These are phyloP conservation scores for Raffaelea ambrosiae DNA, from an alignment of 2,329 filamentous ascomycete genomes.

Conservation along the genomic window DNA sequence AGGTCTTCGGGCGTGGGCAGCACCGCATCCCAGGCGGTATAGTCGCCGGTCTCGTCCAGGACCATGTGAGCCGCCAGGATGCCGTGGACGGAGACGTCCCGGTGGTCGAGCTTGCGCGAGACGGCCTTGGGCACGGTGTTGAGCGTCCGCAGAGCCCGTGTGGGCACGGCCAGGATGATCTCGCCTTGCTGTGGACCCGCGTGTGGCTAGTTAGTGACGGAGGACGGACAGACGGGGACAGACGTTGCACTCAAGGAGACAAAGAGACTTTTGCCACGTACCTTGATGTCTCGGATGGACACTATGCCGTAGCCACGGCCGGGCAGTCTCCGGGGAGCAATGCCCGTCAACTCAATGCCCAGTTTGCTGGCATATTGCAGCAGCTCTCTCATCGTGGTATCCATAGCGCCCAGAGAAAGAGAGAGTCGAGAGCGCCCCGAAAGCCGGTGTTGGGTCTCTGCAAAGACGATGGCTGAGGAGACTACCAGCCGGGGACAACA, in stretches of 20 bases:
- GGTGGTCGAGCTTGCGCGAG: slow-evolving; percentile 37
- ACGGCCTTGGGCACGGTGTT: slow-evolving; percentile 49
- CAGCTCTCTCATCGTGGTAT: slow-evolving; percentile 9
- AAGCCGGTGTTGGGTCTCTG: too few relatives aligned
- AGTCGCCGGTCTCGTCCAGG: slow-evolving; percentile 38
- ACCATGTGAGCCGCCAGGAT: slow-evolving; percentile 63
- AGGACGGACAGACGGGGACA: not conserved
- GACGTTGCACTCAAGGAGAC: not conserved
- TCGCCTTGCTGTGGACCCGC: slow-evolving; percentile 40
- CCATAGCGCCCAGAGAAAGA: slow-evolving; percentile 1
- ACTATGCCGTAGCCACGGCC: slow-evolving; percentile 73
- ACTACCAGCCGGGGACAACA: too few relatives aligned
- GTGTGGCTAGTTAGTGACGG: not conserved
- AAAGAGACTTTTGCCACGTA: slow-evolving; percentile 24
- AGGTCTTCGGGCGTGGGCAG: slow-evolving; percentile 59
- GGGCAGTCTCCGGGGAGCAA: slow-evolving; percentile 58
- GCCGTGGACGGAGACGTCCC: slow-evolving; percentile 55
- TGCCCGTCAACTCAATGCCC: slow-evolving; percentile 59
- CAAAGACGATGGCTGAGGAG: too few relatives aligned
- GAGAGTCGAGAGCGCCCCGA: too few relatives aligned
- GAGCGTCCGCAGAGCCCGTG: slow-evolving; percentile 54
- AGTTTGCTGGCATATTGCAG: slow-evolving; percentile 52
- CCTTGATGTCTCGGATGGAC: slow-evolving; percentile 57
- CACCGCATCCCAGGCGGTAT: slow-evolving; percentile 53
- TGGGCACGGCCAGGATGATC: slow-evolving; percentile 56